Evolutionary conservation across 441 rosid genomes (phyloP), one percentile per base, ranked within the genome.

Genomic region (Capsella rubella): DNA sequence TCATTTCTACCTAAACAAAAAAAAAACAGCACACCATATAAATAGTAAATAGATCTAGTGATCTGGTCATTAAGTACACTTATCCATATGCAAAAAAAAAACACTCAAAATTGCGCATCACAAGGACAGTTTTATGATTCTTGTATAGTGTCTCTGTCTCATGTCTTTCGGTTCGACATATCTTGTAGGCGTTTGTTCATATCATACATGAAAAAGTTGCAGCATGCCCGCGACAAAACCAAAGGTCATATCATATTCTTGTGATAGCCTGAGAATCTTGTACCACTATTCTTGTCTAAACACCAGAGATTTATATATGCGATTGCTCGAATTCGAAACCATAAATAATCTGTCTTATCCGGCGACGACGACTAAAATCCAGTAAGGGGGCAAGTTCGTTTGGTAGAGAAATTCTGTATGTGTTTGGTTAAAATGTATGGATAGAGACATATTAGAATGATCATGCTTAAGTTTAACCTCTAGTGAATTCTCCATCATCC

Each of bases 401-500:
- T 43, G 34, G 60, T 52, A 67, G 61, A 16, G 46, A 25, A 59
- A 31, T 39, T 66, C 6, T 49, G 5, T 51, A 52, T 39, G 18
- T 74, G 73, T 32, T 45, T 27, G 66, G 64, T 75, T 55, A 63
- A 70, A 62, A 47, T 70, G 32, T 63, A 64, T 55, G 61, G 79
- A 76, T 56, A 57, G 67, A 39, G 75, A 70, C 71, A 64, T 65
- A 10, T 47, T 47, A 55, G 59, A 69, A 46, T 37, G 71, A 49
- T 53, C 35, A 75, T 45, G 37, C 46, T 69, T 67, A 53, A 29
- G 37, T 37, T 69, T 67, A 53, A 29, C 46, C 64, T 69, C 65
- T 69, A 45, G 47, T 70, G 71, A 70, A 76, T 39, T 76, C 67
- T 76, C 75, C 75, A 70, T 76, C 80, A 62, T 70, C 61, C 67